Base-by-base conservation (phyloP, 2,329 filamentous ascomycete species). In the Scorias spongiosa region DNA sequence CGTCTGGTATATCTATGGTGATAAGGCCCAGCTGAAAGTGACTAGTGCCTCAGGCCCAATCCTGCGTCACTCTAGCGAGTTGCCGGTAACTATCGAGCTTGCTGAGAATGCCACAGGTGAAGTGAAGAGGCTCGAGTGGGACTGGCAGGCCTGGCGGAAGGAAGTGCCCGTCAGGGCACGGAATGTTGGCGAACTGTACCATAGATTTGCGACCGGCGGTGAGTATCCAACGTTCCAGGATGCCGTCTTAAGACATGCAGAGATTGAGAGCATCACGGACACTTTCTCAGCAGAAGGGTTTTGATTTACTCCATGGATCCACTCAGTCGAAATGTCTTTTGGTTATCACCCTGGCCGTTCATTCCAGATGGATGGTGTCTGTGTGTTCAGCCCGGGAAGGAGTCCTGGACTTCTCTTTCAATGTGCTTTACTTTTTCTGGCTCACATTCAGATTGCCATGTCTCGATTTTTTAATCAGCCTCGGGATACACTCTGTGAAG, bases 231-330 rank as follows among this genome's bases (percentile, higher is more conserved):
- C 61, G 0, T 65, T 72, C 48, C 56, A 57, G 0, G 61, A 65
- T 44, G 72, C 70, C 0, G 50, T 70, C 2, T 54, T 54, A 49
- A 60, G 72, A n/a, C 70, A 73, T 54, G 57, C 63, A 52, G 63
- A 72, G 57, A 46, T 75, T 26, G 65, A 70, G 42, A 54, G 52
- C 48, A 54, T 50, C 2, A 36, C 48, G 36, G 48, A 44, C 14
- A 39, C 26, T 10, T 43, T 44, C 8, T 45, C 51, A 5, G 32
- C 32, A 12, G 12, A 36, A 4, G 15, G 32, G 12, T 12, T 9
- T 36, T 36, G 15, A 15, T 36, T 36, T 7, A 7, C 20, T 26
- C 20, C 20, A 26, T 7, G 20, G 20, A 3, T 26, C 3, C 7
- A 7, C 4, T 26, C 7, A 7, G 20, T 26, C 7, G 20, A 26